phyloP scores from a whole-genome alignment of 2,329 filamentous ascomycete species.

The Helotiales sp. region DNA sequence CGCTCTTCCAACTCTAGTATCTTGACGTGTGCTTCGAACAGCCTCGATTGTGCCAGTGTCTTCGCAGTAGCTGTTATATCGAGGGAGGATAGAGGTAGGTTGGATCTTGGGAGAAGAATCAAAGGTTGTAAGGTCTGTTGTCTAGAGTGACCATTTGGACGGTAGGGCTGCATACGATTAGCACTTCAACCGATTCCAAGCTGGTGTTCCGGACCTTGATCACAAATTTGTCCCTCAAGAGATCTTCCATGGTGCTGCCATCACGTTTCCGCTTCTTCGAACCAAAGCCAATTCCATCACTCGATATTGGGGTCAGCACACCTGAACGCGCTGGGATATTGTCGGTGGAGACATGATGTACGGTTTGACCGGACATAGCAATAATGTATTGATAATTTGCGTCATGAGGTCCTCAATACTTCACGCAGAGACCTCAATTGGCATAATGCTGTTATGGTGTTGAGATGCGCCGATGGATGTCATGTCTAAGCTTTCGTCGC shows the following conservation, averaged over 20 bases:
- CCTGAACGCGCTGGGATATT: conserved; percentile 29
- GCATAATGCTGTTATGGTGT: background rate
- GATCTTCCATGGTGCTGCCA: conserved; percentile 32
- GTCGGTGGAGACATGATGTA: conserved; percentile 30
- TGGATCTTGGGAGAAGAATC: conserved; percentile 61
- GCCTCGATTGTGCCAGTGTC: conserved; percentile 52
- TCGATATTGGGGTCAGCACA: conserved; percentile 31
- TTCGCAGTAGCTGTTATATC: conserved; percentile 54
- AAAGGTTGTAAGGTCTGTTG: conserved; percentile 59
- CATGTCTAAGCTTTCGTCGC: too few species aligned
- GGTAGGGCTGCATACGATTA: conserved; percentile 50
- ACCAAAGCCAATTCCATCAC: conserved; percentile 20
- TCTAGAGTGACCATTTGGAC: conserved; percentile 51
- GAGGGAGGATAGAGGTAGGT: conserved; percentile 60
- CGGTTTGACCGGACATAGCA: conserved; percentile 35
- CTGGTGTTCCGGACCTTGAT: conserved; percentile 32
- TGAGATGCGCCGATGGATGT: too few species aligned
- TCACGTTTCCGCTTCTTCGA: conserved; percentile 38
- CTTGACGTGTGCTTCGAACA: conserved; percentile 62
- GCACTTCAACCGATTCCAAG: background rate
- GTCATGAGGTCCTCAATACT: conserved; percentile 29
- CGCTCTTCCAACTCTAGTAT: conserved; percentile 64
- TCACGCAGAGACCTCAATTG: conserved; percentile 15
- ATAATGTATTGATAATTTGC: conserved; percentile 31
- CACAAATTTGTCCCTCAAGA: conserved; percentile 36